Evolutionary conservation across 1,139 yeast species (phyloP), one percentile per base, ranked within the genome.

Genomic region (Pichia kudriavzevii): DNA sequence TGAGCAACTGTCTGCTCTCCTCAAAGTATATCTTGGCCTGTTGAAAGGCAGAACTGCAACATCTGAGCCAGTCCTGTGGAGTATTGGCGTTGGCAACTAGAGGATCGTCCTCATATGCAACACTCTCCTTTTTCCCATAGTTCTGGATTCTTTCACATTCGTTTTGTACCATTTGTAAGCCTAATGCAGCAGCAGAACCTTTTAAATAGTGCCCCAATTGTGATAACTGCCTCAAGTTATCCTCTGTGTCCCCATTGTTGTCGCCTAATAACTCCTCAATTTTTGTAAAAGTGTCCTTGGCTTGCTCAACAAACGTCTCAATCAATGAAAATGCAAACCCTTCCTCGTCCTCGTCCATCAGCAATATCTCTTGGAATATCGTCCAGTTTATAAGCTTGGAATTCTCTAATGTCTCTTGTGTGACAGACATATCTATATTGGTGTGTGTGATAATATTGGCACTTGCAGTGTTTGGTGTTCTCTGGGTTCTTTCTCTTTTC

Each of bases 181-280:
- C 98, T 42, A 93, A 65, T 1, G 96, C 93, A 3, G 97, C 95
- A 1, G 97, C 94, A 9, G 94, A 80, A 30, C 98, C 98, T 58
- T 93, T 93, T 43, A 91, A 66, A 56, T 84, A 91, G 57, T 91
- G 98, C 18, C 98, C 98, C 45, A 83, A 64, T 14, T 76, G 67
- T 17, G 91, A 80, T 42, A 91, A 64, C 42, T 74, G 67, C 26
- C 64, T 69, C 41, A 88, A 67, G 51, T 80, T 69, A 12, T 54
- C 55, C 44, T 45, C 52, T 2, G 45, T 36, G 5, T 43, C 42
- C 32, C 58, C 58, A 8, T 47, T 41, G 19, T 53, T 46, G n/a
- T 30, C 31, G 9, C 10, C 8, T 12, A 50, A 34, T 14, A 49
- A 31, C 6, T 60, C 59, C 43, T 80, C 80, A 58, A 91, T 81